Conservation (phyloP, 2,329 filamentous ascomycete species). For the Trichoderma aggressivum region DNA sequence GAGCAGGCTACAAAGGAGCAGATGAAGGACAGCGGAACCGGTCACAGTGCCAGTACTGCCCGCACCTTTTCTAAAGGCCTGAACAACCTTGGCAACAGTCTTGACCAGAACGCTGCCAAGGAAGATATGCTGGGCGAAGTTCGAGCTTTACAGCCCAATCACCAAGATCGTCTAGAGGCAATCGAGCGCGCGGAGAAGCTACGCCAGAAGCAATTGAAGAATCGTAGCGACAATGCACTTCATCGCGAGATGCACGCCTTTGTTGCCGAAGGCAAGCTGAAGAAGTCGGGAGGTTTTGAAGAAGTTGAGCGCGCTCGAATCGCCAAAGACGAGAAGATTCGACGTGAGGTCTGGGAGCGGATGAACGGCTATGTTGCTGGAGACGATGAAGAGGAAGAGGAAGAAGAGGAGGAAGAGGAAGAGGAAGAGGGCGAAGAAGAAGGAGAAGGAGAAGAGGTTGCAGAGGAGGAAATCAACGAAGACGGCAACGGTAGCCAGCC, state of each 20-base stretch:
- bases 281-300: constrained; percentile 93
- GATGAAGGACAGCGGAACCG: constrained; percentile 67
- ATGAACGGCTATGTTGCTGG: constrained; percentile 56
- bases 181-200: constrained; percentile 96
- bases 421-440: constrained; percentile 24
- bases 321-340: constrained; percentile 80
- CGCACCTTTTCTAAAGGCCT: constrained; percentile 56
- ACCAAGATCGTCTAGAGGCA: constrained; percentile 87
- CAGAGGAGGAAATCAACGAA: constrained; percentile 21
- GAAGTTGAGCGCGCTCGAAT: constrained; percentile 84
- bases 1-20: constrained; percentile 99
- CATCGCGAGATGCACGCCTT: constrained; percentile 82
- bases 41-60: constrained; percentile 48
- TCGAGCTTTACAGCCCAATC: constrained; percentile 87
- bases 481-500: constrained; percentile 15
- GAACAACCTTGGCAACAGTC: constrained; percentile 48
- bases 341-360: constrained; percentile 73
- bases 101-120: constrained; percentile 78
- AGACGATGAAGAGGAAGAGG: constrained; percentile 40
- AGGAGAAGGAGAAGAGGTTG: constrained; percentile 23
- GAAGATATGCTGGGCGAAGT: constrained; percentile 92
- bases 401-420: constrained; percentile 26
- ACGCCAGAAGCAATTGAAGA: constrained; percentile 82
- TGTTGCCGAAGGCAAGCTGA: constrained; percentile 85
- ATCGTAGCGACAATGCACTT: constrained; percentile 69